These are phyloP conservation scores for Castanea mollissima DNA, from an alignment of 306 rosid species.

Conservation along the genomic window DNA sequence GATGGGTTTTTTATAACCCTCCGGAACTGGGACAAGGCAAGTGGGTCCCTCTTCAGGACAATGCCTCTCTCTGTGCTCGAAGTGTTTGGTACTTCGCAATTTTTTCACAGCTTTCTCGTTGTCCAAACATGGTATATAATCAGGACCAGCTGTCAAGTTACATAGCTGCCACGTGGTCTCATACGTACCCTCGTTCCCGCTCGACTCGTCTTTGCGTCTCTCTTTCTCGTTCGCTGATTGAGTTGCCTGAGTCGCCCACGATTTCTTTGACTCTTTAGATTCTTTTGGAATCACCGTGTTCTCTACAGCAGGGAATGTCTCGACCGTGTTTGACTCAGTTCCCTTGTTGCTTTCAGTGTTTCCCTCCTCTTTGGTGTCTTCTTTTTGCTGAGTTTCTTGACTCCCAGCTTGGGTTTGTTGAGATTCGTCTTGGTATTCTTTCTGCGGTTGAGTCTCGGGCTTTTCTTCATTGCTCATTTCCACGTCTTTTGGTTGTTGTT, in stretches of 20 bases:
- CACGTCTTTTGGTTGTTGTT: slow-evolving; percentile 24
- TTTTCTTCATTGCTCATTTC: slow-evolving; percentile 36
- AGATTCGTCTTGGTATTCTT: slow-evolving; percentile 7
- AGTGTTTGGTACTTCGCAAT: slow-evolving; percentile 54
- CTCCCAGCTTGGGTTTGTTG: slow-evolving; percentile 5
- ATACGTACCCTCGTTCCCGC: slow-evolving; percentile 26
- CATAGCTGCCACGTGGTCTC: slow-evolving; percentile 62
- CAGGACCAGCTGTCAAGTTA: slow-evolving; percentile 65
- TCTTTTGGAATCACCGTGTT: slow-evolving; percentile 44
- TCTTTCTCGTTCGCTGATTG: slow-evolving; percentile 69
- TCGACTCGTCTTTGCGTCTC: slow-evolving; percentile 61
- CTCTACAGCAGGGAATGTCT: slow-evolving; percentile 22
- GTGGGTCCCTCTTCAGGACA: slow-evolving; percentile 81
- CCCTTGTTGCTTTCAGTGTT: not conserved
- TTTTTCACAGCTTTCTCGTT: slow-evolving; percentile 60
- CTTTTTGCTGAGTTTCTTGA: slow-evolving; percentile 17
- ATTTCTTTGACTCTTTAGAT: slow-evolving; percentile 56
- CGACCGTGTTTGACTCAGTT: slow-evolving; percentile 24
- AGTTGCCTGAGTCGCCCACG: slow-evolving; percentile 70
- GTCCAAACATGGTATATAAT: slow-evolving; percentile 94
- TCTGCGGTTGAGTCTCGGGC: slow-evolving; percentile 22
- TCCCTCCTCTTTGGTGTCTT: slow-evolving; percentile 17
- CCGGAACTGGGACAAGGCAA: slow-evolving; percentile 68
- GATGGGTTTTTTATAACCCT: slow-evolving; percentile 56
- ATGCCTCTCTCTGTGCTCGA: slow-evolving; percentile 86